Evolutionary conservation across 2,329 filamentous ascomycete genomes (phyloP).

Genomic region (Xylariaceae sp.): DNA sequence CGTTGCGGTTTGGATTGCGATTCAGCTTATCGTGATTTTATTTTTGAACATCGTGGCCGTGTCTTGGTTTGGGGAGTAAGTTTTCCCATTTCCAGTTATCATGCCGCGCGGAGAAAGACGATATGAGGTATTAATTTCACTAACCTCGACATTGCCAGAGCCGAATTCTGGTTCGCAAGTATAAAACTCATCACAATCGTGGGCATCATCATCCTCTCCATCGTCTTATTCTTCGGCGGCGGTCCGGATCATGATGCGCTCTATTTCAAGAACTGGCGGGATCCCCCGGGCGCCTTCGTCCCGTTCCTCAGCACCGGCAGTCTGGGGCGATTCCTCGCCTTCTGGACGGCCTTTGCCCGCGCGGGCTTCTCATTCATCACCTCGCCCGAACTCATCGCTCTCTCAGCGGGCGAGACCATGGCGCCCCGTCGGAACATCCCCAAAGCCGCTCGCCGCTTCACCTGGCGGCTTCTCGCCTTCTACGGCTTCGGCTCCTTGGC

Average conservation of each 20-base stretch:
- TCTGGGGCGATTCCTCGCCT: slow-evolving; percentile 52
- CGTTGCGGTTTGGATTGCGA: slow-evolving; percentile 54
- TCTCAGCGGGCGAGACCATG: slow-evolving; percentile 60
- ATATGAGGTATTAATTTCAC: too few species aligned
- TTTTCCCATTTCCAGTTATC: neutral
- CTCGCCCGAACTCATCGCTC: slow-evolving; percentile 56
- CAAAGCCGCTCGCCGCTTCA: slow-evolving; percentile 56
- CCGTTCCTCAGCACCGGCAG: slow-evolving; percentile 41
- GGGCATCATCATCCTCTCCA: slow-evolving; percentile 50
- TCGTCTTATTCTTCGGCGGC: slow-evolving; percentile 53
- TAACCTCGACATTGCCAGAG: slow-evolving; percentile 16
- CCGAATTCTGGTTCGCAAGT: slow-evolving; percentile 56
- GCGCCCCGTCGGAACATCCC: slow-evolving; percentile 61
- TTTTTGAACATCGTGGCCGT: slow-evolving; percentile 53
- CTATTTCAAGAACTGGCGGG: slow-evolving; percentile 46
- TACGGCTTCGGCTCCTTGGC: slow-evolving; percentile 58
- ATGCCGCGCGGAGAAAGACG: too few species aligned
- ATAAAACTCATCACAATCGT: slow-evolving; percentile 56
- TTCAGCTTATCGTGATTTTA: slow-evolving; percentile 50
- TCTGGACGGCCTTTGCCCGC: slow-evolving; percentile 52
- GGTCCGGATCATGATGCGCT: slow-evolving; percentile 44
- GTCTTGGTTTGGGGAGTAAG: slow-evolving; percentile 49
- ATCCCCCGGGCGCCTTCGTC: slow-evolving; percentile 41
- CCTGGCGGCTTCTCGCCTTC: slow-evolving; percentile 58
- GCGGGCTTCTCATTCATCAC: slow-evolving; percentile 58